Percentiles rank a stretch among this genome's conserved stretches.
Conservation (phyloP, 225 moss, liverwort and hornwort genomes). For the Lunularia cruciata region DNA sequence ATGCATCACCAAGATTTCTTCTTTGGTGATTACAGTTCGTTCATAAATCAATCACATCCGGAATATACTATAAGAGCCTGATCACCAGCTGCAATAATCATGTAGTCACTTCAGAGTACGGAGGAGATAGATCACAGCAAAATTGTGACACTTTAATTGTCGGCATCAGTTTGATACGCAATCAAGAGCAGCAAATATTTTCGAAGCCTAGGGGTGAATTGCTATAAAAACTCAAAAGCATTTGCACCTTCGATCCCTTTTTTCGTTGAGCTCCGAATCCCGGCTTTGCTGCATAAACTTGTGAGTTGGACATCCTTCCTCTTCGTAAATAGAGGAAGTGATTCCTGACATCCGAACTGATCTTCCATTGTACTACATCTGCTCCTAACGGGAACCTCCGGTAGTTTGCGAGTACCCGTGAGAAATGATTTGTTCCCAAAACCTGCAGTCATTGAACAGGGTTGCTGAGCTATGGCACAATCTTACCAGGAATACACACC, state of each 20-base stretch:
- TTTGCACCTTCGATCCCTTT: slow-evolving; percentile 40
- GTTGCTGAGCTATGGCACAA: neutral
- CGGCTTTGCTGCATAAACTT: slow-evolving; percentile 36
- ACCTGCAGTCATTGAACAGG: no score
- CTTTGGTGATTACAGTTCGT: neutral
- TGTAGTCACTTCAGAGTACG: neutral
- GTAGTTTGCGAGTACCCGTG: neutral
- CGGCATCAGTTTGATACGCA: neutral
- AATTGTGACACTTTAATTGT: neutral
- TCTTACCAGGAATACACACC: neutral
- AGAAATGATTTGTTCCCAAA: neutral
- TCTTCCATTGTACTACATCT: slow-evolving; percentile 6
- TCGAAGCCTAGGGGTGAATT: neutral
- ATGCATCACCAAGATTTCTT: neutral
- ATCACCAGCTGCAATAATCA: neutral
- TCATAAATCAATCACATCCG: neutral
- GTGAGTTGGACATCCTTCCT: slow-evolving; percentile 8
- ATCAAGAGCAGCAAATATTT: neutral
- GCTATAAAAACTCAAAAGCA: neutral
- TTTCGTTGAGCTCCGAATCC: slow-evolving; percentile 46
- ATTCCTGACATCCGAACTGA: neutral
- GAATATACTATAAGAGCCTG: neutral
- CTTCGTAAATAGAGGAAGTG: slow-evolving; percentile 6
- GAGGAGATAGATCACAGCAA: neutral
- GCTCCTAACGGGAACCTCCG: neutral